Percentiles rank a stretch among this genome's conserved stretches.
These are phyloP conservation scores for Cymbopogon citratus DNA, from an alignment of 176 grass and related monocot species.

Conservation along the genomic window DNA sequence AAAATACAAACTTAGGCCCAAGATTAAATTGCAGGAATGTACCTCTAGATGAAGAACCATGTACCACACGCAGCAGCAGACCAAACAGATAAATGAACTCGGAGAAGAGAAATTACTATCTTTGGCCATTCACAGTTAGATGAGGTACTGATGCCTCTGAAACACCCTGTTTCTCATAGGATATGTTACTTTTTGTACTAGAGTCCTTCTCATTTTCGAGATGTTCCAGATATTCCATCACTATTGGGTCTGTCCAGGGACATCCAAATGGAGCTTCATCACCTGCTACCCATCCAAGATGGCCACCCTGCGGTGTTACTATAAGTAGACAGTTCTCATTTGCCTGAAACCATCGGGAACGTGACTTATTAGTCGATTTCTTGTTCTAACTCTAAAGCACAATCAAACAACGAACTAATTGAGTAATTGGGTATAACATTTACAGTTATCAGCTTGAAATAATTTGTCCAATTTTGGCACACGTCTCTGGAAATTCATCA, in stretches of 20 bases:
- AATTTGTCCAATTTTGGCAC: not conserved
- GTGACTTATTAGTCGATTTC: not conserved
- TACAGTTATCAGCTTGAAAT: not conserved
- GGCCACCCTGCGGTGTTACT: constrained; percentile 87
- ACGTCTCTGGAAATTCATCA: not conserved
- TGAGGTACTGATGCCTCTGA: constrained; percentile 23
- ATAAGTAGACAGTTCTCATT: constrained; percentile 85
- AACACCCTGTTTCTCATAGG: constrained; percentile 28
- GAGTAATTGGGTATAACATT: not conserved
- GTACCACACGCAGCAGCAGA: not conserved
- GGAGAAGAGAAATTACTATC: constrained; percentile 11
- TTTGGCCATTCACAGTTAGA: constrained; percentile 42
- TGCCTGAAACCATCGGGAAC: constrained; percentile 47
- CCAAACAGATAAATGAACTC: not conserved
- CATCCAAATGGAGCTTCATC: constrained; percentile 76
- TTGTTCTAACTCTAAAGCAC: not conserved
- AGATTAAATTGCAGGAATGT: not conserved
- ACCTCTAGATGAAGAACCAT: constrained; percentile 5
- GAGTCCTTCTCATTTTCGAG: constrained; percentile 43
- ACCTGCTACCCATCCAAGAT: constrained; percentile 88
- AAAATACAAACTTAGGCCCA: not conserved
- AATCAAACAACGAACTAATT: not conserved
- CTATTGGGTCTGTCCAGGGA: constrained; percentile 87
- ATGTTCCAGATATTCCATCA: constrained; percentile 93
- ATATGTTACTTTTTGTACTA: constrained; percentile 16